Evolutionary conservation across 768 basidiomycete genomes (phyloP), one percentile per base, ranked within the genome.

Genomic region (Kwoniella bestiolae): DNA sequence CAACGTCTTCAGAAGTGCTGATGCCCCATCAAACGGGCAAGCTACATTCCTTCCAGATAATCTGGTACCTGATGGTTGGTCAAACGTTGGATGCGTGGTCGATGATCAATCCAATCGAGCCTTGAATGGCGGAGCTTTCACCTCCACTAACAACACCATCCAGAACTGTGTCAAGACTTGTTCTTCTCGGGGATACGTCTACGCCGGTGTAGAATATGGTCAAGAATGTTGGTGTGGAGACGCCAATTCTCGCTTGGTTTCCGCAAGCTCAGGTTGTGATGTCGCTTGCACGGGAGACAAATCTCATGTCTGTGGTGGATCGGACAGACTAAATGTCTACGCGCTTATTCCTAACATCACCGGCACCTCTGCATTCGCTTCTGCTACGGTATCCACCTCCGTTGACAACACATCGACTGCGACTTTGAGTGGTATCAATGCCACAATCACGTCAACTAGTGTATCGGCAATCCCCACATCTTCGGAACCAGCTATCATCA

Each of bases 181-280:
- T 56, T 50, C 53, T n/a, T 23, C 35, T 12, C n/a, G 46, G 18
- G 69, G 72, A 3, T 70, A 45, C 46, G 5, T 59, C 5, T 58
- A 70, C 50, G 69, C 70, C 8, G 74, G 72, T 41, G 60, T 73
- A 1, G 76, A 77, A 59, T 67, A 72, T 49, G 63, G 67, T 11
- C 6, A 28, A 3, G 70, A 71, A 51, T 71, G 70, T 41, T 71
- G 70, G 70, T 71, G 70, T 47, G 66, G 63, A 0, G 38, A 25
- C 28, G 28, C 55, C 14, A 25, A 51, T 41, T 41, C 38, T 18
- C 25, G 28, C 6, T 59, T 68, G 25, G 56, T 51, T 11, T 18
- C 38, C 29, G 64, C 65, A 12, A 29, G 32, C n/a, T 46, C 58
- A 11, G 63, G 62, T 16, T 73, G 67, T 50, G 52, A 68, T 52